phyloP scores from a whole-genome alignment of 441 rosid genomes.

The Dalechampia spathulata region DNA sequence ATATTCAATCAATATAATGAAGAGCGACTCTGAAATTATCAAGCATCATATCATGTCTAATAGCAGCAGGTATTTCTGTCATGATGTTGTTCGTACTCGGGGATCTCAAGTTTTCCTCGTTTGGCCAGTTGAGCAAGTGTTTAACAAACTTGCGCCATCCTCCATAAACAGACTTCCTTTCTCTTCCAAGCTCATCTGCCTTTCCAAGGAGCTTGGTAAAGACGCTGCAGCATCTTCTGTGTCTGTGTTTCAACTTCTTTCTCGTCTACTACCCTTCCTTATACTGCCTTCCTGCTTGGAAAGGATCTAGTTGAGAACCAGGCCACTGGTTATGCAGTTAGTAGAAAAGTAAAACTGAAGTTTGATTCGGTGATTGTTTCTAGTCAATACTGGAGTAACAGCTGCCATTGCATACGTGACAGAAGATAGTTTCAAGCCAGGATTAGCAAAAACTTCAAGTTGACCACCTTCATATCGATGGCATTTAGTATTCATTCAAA shows the following conservation, averaged over 20 bases:
- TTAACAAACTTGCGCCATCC: conserved; percentile 43
- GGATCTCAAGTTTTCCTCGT: conserved; percentile 47
- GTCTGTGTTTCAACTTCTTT: conserved; percentile 49
- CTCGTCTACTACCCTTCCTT: conserved; percentile 42
- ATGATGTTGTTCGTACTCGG: conserved; percentile 28
- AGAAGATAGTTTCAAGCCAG: conserved; percentile 56
- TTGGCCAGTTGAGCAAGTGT: conserved; percentile 48
- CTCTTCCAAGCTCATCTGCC: conserved; percentile 38
- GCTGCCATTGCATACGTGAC: conserved; percentile 42
- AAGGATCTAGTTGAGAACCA: conserved; percentile 7
- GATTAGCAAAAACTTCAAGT: conserved; percentile 35
- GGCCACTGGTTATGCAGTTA: background rate
- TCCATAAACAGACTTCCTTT: conserved; percentile 53
- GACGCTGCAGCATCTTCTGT: conserved; percentile 58
- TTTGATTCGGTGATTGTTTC: conserved; percentile 40
- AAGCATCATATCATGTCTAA: too few species aligned
- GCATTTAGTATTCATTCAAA: conserved; percentile 32
- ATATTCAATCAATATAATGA: too few species aligned
- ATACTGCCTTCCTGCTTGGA: conserved; percentile 44
- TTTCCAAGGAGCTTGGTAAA: too few species aligned
- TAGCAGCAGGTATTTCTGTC: too few species aligned
- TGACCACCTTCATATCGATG: conserved; percentile 32
- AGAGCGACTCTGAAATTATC: too few species aligned
- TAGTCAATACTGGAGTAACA: too few species aligned
- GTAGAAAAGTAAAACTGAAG: conserved; percentile 35